Base-by-base conservation (phyloP, 2,329 filamentous ascomycete genomes). In the Fusarium tuaranense region DNA sequence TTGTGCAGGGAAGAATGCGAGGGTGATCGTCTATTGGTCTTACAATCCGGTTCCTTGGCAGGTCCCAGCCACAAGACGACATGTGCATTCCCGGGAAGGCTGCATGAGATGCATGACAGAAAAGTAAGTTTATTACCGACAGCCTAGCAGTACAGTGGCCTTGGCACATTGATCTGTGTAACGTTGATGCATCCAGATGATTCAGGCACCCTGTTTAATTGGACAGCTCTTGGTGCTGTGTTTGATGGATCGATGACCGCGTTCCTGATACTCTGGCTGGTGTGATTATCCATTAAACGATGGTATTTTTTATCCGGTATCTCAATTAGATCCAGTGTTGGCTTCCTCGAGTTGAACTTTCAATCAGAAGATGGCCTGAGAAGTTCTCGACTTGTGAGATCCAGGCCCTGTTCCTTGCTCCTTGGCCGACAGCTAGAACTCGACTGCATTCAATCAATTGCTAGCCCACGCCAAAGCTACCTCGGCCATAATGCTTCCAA, bases 401-500 rank as follows among this genome's bases (percentile, higher is more conserved):
- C 1, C 30, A 32, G 30, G n/a, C n/a, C 25, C 25, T 32, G 30
- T 32, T 34, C 32, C 32, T 34, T 34, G 32, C 0, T 1, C 1
- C 6, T 34, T 34, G 10, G 32, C 32, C 2, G 32, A 34, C 1
- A 34, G 32, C 12, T 13, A 34, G 32, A 13, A 34, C 32, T 34
- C 32, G 32, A 34, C 32, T 14, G 3, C 18, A 41, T 41, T n/a
- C 9, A 41, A 41, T 41, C 7, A 20, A 20, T 44, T 20, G 18
- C 18, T 41, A 9, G 18, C n/a, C 18, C 13, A 12, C 39, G n/a
- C 38, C 0, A 41, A 41, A 41, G 18, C 18, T 6, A 1, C 9
- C 10, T 5, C 0, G n/a, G 9, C n/a, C 5, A 20, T 1, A n/a
- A 10, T 41, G 1, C n/a, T 7, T 5, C 10, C 1, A 1, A 44